These are phyloP conservation scores for Helichrysum umbraculigerum DNA, from an alignment of 129 eudicot genomes.

Conservation along the genomic window DNA sequence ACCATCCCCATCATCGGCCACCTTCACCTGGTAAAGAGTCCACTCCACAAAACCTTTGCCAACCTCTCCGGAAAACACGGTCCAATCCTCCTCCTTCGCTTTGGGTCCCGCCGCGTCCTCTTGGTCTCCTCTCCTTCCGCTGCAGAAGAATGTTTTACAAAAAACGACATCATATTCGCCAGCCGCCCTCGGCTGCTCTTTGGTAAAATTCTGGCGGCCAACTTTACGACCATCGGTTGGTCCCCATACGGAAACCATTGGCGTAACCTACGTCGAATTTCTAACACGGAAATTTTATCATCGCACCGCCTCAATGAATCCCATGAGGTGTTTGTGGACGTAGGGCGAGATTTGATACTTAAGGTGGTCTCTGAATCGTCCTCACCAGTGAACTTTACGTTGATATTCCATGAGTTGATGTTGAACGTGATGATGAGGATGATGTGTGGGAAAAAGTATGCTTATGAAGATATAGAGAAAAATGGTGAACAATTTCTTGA, in stretches of 20 bases:
- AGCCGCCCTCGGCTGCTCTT: slow-evolving; percentile 12
- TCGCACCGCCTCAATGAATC: slow-evolving; percentile 29
- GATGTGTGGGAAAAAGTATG: slow-evolving; percentile 52
- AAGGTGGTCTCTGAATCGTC: slow-evolving; percentile 2
- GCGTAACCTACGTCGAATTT: slow-evolving; percentile 30
- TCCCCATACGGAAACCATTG: slow-evolving; percentile 23
- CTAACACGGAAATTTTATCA: slow-evolving; percentile 42
- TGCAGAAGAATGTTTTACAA: slow-evolving; percentile 22
- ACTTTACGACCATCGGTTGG: slow-evolving; percentile 18
- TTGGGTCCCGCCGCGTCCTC: slow-evolving; percentile 23
- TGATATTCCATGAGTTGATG: slow-evolving; percentile 34
- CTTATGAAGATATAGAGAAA: slow-evolving; percentile 16
- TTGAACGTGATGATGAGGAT: slow-evolving; percentile 48
- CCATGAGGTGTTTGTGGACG: slow-evolving; percentile 34
- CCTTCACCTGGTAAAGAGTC: slow-evolving; percentile 4
- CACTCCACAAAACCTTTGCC: slow-evolving; percentile 10
- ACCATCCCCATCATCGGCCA: slow-evolving; percentile 28
- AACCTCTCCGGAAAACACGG: slow-evolving; percentile 20
- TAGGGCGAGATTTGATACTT: slow-evolving; percentile 18
- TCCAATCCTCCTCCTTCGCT: slow-evolving; percentile 20
- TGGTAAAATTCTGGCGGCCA: slow-evolving; percentile 18
- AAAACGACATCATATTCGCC: slow-evolving; percentile 20
- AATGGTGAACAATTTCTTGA: slow-evolving; percentile 36
- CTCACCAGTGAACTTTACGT: slow-evolving; percentile 24
- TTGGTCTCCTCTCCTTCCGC: slow-evolving; percentile 14